These are phyloP conservation scores for Corylus heterophylla DNA, from an alignment of 306 rosid genomes.

Conservation along the genomic window DNA sequence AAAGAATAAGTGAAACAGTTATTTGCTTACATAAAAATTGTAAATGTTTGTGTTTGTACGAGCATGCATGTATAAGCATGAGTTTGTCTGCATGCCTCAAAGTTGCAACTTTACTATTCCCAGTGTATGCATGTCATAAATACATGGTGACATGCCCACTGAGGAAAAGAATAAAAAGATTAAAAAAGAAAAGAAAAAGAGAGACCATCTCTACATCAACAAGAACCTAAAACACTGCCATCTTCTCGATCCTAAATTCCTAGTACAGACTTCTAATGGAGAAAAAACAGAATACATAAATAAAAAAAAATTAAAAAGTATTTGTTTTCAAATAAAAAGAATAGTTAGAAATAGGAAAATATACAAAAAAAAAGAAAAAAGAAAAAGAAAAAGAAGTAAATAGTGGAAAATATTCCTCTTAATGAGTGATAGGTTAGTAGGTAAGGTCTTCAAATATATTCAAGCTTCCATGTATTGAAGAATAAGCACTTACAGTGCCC, in stretches of 20 bases:
- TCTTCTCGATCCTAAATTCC: not conserved
- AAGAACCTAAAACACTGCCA: not conserved
- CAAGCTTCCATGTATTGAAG: constrained; percentile 11
- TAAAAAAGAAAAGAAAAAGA: not conserved
- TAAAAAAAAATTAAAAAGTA: not conserved
- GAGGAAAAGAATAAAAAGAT: not conserved
- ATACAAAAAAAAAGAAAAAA: not conserved
- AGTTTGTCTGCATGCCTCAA: not conserved
- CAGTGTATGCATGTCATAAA: not conserved
- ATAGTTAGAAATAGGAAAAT: not conserved
- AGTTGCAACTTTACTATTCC: not conserved
- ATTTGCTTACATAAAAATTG: not conserved
- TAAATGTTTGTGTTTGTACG: not conserved
- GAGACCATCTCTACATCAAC: not conserved
- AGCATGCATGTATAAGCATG: not conserved
- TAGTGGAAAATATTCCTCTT: not conserved
- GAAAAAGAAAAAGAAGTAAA: too few relatives aligned
- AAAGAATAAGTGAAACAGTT: constrained; percentile 25
- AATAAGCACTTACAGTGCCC: constrained; percentile 76
- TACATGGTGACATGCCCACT: not conserved
- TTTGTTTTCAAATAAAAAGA: not conserved
- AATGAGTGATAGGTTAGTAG: not conserved
- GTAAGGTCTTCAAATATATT: constrained; percentile 15
- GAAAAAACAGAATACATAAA: not conserved
- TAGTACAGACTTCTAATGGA: not conserved